Percentiles rank a stretch among this genome's conserved stretches.
These are phyloP conservation scores for Kwoniella pini DNA, from an alignment of 768 basidiomycete genomes.

Conservation along the genomic window DNA sequence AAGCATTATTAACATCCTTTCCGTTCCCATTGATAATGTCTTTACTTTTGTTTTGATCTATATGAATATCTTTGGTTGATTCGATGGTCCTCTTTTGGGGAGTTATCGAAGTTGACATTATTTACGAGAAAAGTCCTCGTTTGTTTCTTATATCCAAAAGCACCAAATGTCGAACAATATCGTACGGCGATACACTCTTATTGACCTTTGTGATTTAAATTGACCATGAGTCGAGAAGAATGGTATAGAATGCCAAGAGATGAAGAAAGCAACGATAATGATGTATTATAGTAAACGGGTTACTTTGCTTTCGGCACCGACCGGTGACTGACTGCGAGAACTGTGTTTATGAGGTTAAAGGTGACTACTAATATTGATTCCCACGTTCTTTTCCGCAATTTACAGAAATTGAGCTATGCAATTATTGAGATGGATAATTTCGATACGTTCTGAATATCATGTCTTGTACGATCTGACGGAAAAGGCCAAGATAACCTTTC, in stretches of 20 bases:
- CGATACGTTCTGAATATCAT: too few relatives aligned
- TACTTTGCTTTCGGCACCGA: not conserved
- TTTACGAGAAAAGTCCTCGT: conserved; percentile 1
- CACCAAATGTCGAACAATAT: too few relatives aligned
- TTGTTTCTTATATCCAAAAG: not conserved
- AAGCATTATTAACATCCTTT: not conserved
- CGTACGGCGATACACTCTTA: not conserved
- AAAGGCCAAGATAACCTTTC: too few relatives aligned
- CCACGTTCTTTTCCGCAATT: conserved; percentile 11
- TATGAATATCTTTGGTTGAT: not conserved
- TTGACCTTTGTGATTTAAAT: not conserved
- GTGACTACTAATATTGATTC: not conserved
- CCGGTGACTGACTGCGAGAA: not conserved
- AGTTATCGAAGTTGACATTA: conserved; percentile 18
- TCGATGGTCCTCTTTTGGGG: conserved; percentile 12
- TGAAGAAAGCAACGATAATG: too few relatives aligned
- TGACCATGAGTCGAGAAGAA: not conserved
- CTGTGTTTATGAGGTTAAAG: too few relatives aligned
- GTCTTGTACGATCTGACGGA: too few relatives aligned
- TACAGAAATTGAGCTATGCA: too few relatives aligned
- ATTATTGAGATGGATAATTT: too few relatives aligned
- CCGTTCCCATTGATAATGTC: not conserved
- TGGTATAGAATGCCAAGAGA: too few relatives aligned
- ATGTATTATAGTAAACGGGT: too few relatives aligned
- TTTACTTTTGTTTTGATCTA: not conserved